A percentile compares a stretch with the other conserved stretches of the same genome.
phyloP scores from a whole-genome alignment of 2,329 filamentous ascomycete genomes.

The Aplosporella prunicola region DNA sequence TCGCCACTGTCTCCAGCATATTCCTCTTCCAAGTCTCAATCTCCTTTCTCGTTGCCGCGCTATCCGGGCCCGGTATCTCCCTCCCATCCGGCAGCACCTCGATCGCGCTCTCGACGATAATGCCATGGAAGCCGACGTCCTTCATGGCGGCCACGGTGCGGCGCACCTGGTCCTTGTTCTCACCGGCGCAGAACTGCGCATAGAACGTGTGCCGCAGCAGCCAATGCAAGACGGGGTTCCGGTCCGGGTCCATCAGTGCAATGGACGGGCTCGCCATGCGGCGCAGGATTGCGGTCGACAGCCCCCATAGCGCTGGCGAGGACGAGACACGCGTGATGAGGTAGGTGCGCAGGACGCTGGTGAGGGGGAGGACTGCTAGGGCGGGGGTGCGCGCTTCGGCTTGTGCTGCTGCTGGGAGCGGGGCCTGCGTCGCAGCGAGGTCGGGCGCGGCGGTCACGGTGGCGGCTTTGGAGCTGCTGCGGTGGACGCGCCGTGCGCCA shows the following conservation, averaged over 20 bases:
- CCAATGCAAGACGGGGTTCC: conserved; percentile 49
- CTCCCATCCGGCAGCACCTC: conserved; percentile 42
- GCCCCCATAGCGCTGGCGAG: not conserved
- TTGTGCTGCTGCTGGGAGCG: too few species aligned
- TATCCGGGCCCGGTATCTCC: conserved; percentile 3
- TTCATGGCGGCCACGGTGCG: conserved; percentile 52
- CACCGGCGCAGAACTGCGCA: conserved; percentile 81
- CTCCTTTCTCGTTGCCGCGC: conserved; percentile 48
- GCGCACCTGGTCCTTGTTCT: conserved; percentile 58
- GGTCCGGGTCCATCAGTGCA: conserved; percentile 6
- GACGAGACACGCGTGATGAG: conserved; percentile 7
- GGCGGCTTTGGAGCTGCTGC: conserved; percentile 2
- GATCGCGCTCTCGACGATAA: conserved; percentile 74
- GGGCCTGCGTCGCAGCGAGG: too few species aligned
- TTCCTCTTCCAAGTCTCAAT: conserved; percentile 63
- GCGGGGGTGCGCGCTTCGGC: conserved; percentile 1
- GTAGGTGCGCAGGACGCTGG: conserved; percentile 7
- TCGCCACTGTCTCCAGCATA: conserved; percentile 58
- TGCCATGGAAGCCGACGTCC: conserved; percentile 69
- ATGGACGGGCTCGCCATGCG: conserved; percentile 2
- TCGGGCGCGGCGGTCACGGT: conserved; percentile 3
- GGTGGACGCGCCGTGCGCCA: too few species aligned
- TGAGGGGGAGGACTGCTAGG: conserved; percentile 3
- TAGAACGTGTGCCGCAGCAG: conserved; percentile 77
- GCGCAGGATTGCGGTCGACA: not conserved